A percentile compares a stretch with the other conserved stretches of the same genome.
These are phyloP conservation scores for Boletellus ananas DNA, from an alignment of 768 basidiomycete genomes.

Conservation along the genomic window DNA sequence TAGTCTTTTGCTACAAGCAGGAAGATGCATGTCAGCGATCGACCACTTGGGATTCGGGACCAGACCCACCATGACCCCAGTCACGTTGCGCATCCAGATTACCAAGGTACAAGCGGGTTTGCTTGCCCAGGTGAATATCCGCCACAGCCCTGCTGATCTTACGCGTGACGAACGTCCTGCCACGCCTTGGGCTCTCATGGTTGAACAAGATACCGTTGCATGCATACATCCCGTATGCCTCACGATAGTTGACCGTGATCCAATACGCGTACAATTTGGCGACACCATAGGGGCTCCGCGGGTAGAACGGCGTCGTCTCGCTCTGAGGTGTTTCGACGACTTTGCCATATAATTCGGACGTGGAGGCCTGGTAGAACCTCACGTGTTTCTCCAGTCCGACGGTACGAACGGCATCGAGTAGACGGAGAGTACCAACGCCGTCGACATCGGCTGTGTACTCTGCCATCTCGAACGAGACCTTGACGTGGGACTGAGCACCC, in stretches of 20 bases:
- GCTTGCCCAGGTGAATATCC: conserved; percentile 87
- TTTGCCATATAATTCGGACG: conserved; percentile 95
- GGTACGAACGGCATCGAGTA: conserved; percentile 94
- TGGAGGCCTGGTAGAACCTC: conserved; percentile 96
- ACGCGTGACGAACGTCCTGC: conserved; percentile 92
- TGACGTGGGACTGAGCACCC: conserved; percentile 97
- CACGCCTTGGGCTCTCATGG: conserved; percentile 93
- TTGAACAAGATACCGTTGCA: conserved; percentile 98
- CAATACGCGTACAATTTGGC: conserved; percentile 93
- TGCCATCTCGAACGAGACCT: conserved; percentile 99
- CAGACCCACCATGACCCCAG: conserved; percentile 86
- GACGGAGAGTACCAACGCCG: conserved; percentile 88
- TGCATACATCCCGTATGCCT: conserved; percentile 95
- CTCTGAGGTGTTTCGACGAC: conserved; percentile 93
- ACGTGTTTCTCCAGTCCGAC: conserved; percentile 91
- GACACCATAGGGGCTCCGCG: conserved; percentile 94
- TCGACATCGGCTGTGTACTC: conserved; percentile 99
- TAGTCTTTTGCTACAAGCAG: conserved; percentile 69
- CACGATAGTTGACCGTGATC: conserved; percentile 90
- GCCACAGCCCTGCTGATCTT: conserved; percentile 93
- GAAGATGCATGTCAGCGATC: conserved; percentile 4
- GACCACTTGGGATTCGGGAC: not conserved
- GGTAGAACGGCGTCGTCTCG: conserved; percentile 97
- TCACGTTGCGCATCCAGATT: conserved; percentile 94
- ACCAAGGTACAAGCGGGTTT: conserved; percentile 86